A percentile compares a stretch with the other conserved stretches of the same genome.
These are phyloP conservation scores for Hura crepitans DNA, from an alignment of 441 rosid species.

Conservation along the genomic window DNA sequence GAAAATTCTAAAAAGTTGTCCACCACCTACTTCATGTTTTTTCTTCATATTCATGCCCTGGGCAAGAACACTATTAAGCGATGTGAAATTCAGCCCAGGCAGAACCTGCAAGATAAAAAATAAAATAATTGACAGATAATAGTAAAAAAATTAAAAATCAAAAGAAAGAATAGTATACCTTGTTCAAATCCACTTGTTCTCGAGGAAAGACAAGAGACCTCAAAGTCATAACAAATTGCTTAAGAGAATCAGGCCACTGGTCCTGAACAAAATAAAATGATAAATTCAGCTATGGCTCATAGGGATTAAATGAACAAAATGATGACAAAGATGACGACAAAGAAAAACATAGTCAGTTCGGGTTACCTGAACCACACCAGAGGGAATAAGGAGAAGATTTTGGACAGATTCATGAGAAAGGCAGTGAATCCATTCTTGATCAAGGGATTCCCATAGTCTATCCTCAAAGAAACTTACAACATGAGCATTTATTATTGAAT, in stretches of 20 bases:
- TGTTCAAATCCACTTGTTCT: conserved; percentile 47
- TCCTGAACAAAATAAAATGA: conserved; percentile 34
- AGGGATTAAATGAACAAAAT: too few species aligned
- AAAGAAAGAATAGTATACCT: conserved; percentile 31
- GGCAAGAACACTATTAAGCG: conserved; percentile 58
- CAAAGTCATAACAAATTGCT: conserved; percentile 49
- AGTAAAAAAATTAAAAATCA: background rate
- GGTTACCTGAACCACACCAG: conserved; percentile 57
- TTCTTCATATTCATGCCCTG: conserved; percentile 92
- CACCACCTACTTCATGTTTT: conserved; percentile 64
- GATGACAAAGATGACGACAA: background rate
- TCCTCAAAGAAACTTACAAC: conserved; percentile 81
- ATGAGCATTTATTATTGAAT: conserved; percentile 52
- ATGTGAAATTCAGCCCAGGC: conserved; percentile 37
- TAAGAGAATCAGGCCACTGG: conserved; percentile 77
- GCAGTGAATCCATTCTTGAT: conserved; percentile 74
- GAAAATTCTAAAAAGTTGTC: background rate
- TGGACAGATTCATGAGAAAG: conserved; percentile 52
- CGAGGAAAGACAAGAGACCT: conserved; percentile 63
- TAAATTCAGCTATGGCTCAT: background rate
- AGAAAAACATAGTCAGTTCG: background rate
- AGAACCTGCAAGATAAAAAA: conserved; percentile 40
- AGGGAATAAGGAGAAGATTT: conserved; percentile 66
- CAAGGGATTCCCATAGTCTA: conserved; percentile 70
- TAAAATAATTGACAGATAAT: background rate